Evolutionary conservation across 257 asterid genomes (phyloP).

Genomic region (Plectranthus barbatus): DNA sequence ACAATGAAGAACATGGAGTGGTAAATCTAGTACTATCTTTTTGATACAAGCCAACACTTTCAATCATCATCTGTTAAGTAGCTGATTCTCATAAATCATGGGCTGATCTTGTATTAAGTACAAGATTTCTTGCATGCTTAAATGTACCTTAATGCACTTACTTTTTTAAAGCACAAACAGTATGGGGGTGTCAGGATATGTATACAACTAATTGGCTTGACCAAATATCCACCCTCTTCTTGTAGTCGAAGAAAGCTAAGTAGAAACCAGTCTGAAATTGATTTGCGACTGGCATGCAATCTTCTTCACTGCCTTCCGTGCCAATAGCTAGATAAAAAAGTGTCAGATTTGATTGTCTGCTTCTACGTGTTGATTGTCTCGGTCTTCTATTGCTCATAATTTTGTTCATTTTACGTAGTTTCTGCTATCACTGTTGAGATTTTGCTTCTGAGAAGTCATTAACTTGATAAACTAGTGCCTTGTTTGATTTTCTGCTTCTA

Average conservation of each 20-base stretch:
- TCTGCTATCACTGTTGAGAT: too few species aligned
- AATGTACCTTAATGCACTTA: not conserved
- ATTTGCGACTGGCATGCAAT: not conserved
- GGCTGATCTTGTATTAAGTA: not conserved
- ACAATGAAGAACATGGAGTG: not conserved
- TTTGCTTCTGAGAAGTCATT: too few species aligned
- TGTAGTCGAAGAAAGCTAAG: not conserved
- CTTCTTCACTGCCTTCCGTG: not conserved
- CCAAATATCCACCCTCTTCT: not conserved
- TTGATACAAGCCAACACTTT: not conserved
- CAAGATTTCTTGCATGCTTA: not conserved
- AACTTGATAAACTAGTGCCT: too few species aligned
- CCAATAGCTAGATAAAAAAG: not conserved
- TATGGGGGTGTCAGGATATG: not conserved
- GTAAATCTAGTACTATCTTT: not conserved
- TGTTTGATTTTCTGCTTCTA: too few species aligned
- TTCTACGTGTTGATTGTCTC: too few species aligned
- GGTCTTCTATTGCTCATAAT: too few species aligned
- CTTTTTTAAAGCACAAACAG: not conserved
- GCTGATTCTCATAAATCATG: not conserved
- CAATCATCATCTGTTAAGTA: not conserved
- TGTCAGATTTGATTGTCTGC: not conserved
- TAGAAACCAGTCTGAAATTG: not conserved
- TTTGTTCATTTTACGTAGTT: too few species aligned
- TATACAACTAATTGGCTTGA: not conserved